Percentiles rank a stretch among this genome's conserved stretches.
phyloP scores from a whole-genome alignment of 768 basidiomycete genomes.

The Naganishia kalamii region DNA sequence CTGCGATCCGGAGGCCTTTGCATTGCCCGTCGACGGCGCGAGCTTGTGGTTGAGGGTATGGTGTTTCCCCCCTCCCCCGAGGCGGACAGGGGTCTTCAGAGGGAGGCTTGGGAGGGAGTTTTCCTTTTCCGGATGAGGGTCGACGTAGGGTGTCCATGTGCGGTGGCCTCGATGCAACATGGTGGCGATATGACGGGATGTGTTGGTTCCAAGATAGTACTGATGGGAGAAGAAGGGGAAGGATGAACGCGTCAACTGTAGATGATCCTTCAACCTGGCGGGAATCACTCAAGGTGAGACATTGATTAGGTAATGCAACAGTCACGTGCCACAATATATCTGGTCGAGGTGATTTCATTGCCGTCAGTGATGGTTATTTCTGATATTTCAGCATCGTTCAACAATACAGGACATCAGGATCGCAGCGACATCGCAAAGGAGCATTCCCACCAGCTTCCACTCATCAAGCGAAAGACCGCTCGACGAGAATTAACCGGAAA shows the following conservation, averaged over 20 bases:
- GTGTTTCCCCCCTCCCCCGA: not conserved
- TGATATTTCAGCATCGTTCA: too few species aligned
- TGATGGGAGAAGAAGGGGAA: not conserved
- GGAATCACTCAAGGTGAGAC: not conserved
- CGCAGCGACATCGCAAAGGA: too few species aligned
- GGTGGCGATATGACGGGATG: not conserved
- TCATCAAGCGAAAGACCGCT: too few species aligned
- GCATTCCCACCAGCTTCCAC: too few species aligned
- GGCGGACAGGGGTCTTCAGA: conserved; percentile 5
- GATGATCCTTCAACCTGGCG: conserved; percentile 8
- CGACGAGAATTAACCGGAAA: too few species aligned
- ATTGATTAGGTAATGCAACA: not conserved
- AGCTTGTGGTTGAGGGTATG: conserved; percentile 4
- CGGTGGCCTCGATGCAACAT: conserved; percentile 11
- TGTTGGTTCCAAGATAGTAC: not conserved
- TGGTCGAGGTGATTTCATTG: not conserved
- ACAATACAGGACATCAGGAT: too few species aligned
- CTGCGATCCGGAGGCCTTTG: not conserved
- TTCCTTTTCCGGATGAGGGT: conserved; percentile 14
- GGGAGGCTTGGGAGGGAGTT: conserved; percentile 7
- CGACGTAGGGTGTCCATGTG: conserved; percentile 12
- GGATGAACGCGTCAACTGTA: conserved; percentile 5
- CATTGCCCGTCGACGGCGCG: conserved; percentile 7
- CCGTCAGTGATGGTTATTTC: not conserved
- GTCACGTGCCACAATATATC: too few species aligned